Base-by-base conservation (phyloP, 345 rosid genomes). In the Salix arbutifolia region DNA sequence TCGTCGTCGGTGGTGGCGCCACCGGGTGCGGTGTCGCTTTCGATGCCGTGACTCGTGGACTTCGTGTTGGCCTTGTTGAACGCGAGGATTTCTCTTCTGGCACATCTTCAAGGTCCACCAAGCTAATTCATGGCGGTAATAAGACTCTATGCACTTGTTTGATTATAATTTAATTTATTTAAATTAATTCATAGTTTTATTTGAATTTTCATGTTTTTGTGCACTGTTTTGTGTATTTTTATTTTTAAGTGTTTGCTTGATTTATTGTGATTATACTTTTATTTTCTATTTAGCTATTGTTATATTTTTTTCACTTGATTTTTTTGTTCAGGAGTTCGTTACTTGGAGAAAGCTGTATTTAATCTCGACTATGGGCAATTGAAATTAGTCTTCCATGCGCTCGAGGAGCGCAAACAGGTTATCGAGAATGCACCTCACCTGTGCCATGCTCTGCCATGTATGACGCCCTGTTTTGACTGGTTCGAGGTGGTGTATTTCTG, bases 381-480 rank as follows among this genome's bases (percentile, higher is more conserved):
- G 71, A 91, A 86, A 89, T 90, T 96, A 30, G 99, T 96, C 44
- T 96, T 96, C 78, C 98, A 96, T 81, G 99, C 99, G 1, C 97
- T 93, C 3, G 94, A 89, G 87, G 99, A 93, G 87, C 92, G 99
- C 72, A 93, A 91, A 77, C 96, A 91, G 85, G 84, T 95, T 80
- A 95, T 95, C 38, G 96, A 89, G 53, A 93, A 95, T 86, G 99
- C 99, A 58, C 99, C 98, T 18, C 98, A 95, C 76, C 90, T 95
- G 61, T 93, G 98, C 79, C 89, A 95, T 85, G 93, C 99, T 75
- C 86, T 95, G 74, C 99, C 99, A 1, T 95, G 99, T 86, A 95
- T 95, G 98, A 95, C 99, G 18, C 99, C 99, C 62, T 95, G 99
- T 87, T 95, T 93, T 80, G 85, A 83, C 79, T 95, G 97, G 99